Evolutionary conservation across 2,329 filamentous ascomycete genomes (phyloP), one percentile per base, ranked within the genome.

Genomic region (Nemania sp.): DNA sequence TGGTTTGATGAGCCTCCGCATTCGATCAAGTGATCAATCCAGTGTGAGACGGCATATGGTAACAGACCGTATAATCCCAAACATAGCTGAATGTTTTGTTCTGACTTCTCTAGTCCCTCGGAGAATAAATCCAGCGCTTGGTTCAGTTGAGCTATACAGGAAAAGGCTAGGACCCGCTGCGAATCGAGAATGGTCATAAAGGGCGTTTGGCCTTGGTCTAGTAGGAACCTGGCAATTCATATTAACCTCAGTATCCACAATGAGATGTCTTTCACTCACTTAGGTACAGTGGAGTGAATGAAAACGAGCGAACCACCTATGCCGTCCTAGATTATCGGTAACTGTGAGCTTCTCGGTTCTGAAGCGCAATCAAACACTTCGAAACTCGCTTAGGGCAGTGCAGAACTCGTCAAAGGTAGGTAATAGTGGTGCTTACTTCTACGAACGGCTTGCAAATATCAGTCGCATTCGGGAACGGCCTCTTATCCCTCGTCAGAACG

Each of bases 361-460:
- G 5, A n/a, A 34, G 12, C 5, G 5, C 12, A 34, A 12, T 5
- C 5, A 14, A 34, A 5, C 6, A 14, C 31, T 5, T 15, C 12
- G 31, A 34, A 15, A 34, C 31, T 11, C 12, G 8, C 12, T 14
- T 34, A 5, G 31, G 15, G 31, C 31, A 11, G 5, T 12, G n/a
- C n/a, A 34, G 31, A n/a, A 28, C 8, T 14, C 8, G 40, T 26
- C 20, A 26, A 30, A 26, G 5, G 3, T 43, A 11, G 11, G n/a
- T 14, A 30, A 7, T 22, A 36, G 33, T 9, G 19, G 11, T 8
- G 14, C 36, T 30, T 30, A 43, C 41, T 36, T 46, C 43, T 46
- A 46, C 36, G n/a, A 46, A 36, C 7, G 43, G 43, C 20, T 46
- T 36, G 43, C 43, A 46, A 34, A 46, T 46, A 36, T 46, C 43